phyloP scores from a whole-genome alignment of 257 asterid genomes.

The Capsicum rhomboideum region DNA sequence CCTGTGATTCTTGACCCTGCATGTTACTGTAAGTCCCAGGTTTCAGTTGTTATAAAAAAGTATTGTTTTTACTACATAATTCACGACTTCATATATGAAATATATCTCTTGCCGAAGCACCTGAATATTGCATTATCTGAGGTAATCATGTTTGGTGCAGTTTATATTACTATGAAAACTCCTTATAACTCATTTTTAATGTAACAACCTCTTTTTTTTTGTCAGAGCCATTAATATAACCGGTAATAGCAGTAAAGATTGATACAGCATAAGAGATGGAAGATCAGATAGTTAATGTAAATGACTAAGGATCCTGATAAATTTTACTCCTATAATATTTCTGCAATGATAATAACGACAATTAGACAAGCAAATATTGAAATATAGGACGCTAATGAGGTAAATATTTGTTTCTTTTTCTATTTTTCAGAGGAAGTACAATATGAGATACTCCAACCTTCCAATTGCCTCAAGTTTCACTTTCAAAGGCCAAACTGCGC shows the following conservation, averaged over 20 bases:
- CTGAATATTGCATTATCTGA: background rate
- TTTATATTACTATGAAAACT: background rate
- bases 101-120: background rate
- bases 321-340: background rate
- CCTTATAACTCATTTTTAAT: background rate
- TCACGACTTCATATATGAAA: background rate
- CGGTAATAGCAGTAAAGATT: background rate
- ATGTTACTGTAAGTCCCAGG: slow-evolving; percentile 67
- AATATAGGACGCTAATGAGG: background rate
- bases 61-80: background rate
- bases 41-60: background rate
- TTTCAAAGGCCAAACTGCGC: background rate
- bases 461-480: background rate
- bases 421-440: background rate
- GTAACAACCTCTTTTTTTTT: background rate
- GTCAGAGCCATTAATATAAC: background rate
- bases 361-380: background rate
- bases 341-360: background rate
- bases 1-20: slow-evolving; percentile 97
- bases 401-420: background rate
- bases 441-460: background rate
- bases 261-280: background rate
- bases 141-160: background rate
- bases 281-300: background rate
- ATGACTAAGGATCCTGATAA: background rate